phyloP scores from a whole-genome alignment of 2,329 filamentous ascomycete species.

The Fusarium sp. region DNA sequence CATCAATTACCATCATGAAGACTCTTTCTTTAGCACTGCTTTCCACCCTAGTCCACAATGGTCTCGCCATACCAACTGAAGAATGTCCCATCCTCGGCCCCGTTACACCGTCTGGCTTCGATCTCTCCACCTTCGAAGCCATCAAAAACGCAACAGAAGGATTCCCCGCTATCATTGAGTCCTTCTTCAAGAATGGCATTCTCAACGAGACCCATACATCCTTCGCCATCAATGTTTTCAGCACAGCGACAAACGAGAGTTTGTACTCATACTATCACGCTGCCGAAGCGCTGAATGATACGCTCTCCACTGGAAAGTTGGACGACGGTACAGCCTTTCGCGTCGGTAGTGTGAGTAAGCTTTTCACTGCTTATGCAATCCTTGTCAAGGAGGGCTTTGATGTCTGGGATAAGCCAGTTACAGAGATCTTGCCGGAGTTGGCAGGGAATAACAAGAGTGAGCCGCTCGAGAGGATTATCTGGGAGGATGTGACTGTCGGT shows the following conservation, averaged over 20 bases:
- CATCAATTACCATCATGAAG: neutral
- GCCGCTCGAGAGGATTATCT: constrained; percentile 10
- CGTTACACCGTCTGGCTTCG: constrained; percentile 37
- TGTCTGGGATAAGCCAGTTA: constrained; percentile 31
- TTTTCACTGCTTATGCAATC: constrained; percentile 31
- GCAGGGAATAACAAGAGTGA: constrained; percentile 13
- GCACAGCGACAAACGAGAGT: constrained; percentile 36
- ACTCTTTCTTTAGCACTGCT: neutral
- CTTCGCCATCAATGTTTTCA: constrained; percentile 40
- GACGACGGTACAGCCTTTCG: constrained; percentile 28
- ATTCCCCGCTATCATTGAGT: constrained; percentile 26
- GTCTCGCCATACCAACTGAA: neutral
- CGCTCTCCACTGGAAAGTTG: constrained; percentile 30
- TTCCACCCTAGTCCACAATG: neutral
- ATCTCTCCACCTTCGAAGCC: constrained; percentile 15
- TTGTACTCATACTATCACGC: constrained; percentile 41
- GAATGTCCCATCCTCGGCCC: constrained; percentile 28
- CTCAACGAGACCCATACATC: constrained; percentile 34
- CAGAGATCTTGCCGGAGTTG: constrained; percentile 33
- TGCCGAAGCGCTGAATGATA: constrained; percentile 24
- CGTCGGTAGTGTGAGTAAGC: constrained; percentile 32
- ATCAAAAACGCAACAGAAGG: constrained; percentile 6
- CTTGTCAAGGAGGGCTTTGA: constrained; percentile 34
- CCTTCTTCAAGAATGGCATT: neutral
- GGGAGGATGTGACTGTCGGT: constrained; percentile 37